Base-by-base conservation (phyloP, 176 grass and related monocot species). In the Carex myosuroides region DNA sequence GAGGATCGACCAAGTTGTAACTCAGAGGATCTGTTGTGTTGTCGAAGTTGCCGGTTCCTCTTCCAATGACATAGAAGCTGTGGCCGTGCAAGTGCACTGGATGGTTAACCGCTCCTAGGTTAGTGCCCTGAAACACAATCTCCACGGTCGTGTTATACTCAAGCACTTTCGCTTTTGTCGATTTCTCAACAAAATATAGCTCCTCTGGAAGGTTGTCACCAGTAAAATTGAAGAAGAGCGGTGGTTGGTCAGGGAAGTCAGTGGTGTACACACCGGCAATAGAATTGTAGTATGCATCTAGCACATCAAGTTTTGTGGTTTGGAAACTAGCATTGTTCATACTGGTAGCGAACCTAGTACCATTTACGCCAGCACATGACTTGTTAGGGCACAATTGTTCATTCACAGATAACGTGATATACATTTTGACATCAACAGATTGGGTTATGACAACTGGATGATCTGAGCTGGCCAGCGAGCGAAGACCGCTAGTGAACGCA, bases 281-380 rank as follows among this genome's bases (percentile, higher is more conserved):
- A 1, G 22, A 81, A 61, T 60, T 26, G 9, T 92, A 89, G 84
- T 92, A 94, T 1, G 58, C 64, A 35, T 92, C 85, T 0, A 94
- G 88, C 0, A 86, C 11, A 79, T 26, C 8, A 41, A 83, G 16
- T 3, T 68, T 3, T 2, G 88, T 48, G 35, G 4, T 21, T 18
- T 24, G 10, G 26, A 92, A 94, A 82, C 87, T 92, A 1, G 88
- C 80, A 35, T 94, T 94, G 86, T 94, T 94, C 80, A 90, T 73
- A 65, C 83, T 94, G 10, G 92, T 74, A 16, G 84, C 79, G 0
- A 92, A 41, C 17, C 83, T 87, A 33, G 16, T 87, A 65, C 60
- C 42, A 3, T 1, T 4, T 0, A 24, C 1, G 7, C 75, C 81
- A 4, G 29, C 81, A 2, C 8, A 22, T 21, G 6, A 70, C 5